These are phyloP conservation scores for Blastobotrys raffinosifermentans DNA, from an alignment of 1,139 yeast species.

Conservation along the genomic window DNA sequence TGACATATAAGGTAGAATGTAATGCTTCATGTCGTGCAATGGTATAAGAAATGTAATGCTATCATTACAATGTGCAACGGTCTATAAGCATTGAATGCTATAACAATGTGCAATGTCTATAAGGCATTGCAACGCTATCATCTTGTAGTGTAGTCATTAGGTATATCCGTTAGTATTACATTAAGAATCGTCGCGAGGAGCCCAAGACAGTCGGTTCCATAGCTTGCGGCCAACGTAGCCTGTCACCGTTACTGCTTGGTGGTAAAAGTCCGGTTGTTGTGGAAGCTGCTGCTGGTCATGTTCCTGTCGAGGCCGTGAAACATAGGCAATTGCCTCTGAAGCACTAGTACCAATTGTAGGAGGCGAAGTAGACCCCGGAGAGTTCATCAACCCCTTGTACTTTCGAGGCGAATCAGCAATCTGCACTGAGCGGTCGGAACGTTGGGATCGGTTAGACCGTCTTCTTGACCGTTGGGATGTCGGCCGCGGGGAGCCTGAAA, in stretches of 20 bases:
- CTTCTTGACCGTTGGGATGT: no score
- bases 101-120: no score
- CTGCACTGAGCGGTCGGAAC: not conserved
- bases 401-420: not conserved
- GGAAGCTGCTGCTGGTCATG: conserved; percentile 4
- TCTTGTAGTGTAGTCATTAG: no score
- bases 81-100: no score
- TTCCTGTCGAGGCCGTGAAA: not conserved
- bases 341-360: not conserved
- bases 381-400: not conserved
- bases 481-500: no score
- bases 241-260: conserved; percentile 22
- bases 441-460: not conserved
- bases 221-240: conserved; percentile 25
- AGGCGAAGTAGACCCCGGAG: not conserved
- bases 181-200: no score
- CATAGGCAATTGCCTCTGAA: not conserved
- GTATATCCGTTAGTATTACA: no score
- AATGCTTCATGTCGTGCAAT: no score
- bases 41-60: no score
- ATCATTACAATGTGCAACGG: no score
- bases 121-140: not conserved
- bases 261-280: conserved; percentile 20
- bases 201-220: conserved; percentile 16
- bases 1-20: no score